Conservation (phyloP, 192 early-diverging fungal species). For the Linnemannia zychae region DNA sequence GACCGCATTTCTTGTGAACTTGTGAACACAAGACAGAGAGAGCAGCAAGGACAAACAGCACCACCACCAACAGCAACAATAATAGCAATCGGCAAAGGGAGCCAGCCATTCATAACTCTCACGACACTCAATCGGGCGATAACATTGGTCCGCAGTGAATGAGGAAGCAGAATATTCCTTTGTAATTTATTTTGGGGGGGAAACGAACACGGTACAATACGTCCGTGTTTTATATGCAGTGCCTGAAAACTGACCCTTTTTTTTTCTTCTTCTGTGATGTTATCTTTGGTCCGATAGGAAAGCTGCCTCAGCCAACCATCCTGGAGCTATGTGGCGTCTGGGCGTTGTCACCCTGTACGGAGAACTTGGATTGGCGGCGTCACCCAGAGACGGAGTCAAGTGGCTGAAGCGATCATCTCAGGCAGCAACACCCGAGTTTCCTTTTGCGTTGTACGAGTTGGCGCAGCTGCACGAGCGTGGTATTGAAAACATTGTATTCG, state of each 20-base stretch:
- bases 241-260: neutral
- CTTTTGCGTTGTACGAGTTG: constrained; percentile 71
- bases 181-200: neutral
- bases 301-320: constrained; percentile 76
- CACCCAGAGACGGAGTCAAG: constrained; percentile 71
- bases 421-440: constrained; percentile 71
- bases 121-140: neutral
- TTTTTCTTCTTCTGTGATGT: neutral
- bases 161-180: neutral
- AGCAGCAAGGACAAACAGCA: neutral
- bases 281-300: constrained; percentile 57
- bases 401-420: constrained; percentile 73
- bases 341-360: constrained; percentile 73
- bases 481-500: constrained; percentile 70
- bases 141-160: neutral
- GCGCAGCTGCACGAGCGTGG: constrained; percentile 69
- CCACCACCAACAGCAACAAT: neutral
- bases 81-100: neutral
- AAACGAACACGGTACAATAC: neutral
- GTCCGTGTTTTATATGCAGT: neutral
- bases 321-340: constrained; percentile 76
- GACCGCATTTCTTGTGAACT: neutral
- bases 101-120: neutral
- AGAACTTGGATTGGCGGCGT: constrained; percentile 64
- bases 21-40: neutral